Evolutionary conservation across 2,329 filamentous ascomycete genomes (phyloP), one percentile per base, ranked within the genome.

Genomic region (Cladosporium sp.): DNA sequence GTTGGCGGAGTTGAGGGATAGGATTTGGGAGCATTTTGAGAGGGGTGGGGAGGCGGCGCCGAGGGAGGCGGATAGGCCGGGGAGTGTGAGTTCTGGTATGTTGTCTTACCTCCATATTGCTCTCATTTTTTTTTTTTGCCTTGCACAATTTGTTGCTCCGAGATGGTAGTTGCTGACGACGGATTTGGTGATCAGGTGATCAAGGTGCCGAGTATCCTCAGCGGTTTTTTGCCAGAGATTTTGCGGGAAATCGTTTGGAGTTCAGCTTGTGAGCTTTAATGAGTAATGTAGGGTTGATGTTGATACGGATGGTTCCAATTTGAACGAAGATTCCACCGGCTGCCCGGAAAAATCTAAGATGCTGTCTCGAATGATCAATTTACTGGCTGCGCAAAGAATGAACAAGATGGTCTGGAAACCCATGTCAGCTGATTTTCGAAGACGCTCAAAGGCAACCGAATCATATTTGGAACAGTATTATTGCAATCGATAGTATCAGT

Each of bases 181-280:
- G 8, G 25, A 8, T 52, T 8, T 35, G 13, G 8, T 4, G 7
- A 33, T n/a, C 20, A 76, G 74, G 78, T 2, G 65, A 70, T 0
- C 69, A 78, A 58, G 79, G 78, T 0, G 73, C 75, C 1, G 81
- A 84, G 61, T 83, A 82, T 57, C 80, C 81, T 0, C 70, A 67
- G 30, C 70, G 82, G 12, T 85, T 85, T 62, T 85, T 85, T 62
- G 80, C 78, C 1, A 72, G 69, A 49, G 69, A 71, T 52, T 71
- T 62, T 55, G 69, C 68, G 19, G 68, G 68, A 1, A 71, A 71
- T 25, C 58, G 69, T 38, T 48, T 71, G 6, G 69, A 71, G 53
- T 71, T 71, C 30, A 70, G 59, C 46, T 18, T 71, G 25, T 70
- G 42, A 55, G 15, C n/a, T n/a, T n/a, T n/a, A n/a, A n/a, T n/a